Conservation (phyloP, 345 rosid genomes). For the Erodium maritimum region DNA sequence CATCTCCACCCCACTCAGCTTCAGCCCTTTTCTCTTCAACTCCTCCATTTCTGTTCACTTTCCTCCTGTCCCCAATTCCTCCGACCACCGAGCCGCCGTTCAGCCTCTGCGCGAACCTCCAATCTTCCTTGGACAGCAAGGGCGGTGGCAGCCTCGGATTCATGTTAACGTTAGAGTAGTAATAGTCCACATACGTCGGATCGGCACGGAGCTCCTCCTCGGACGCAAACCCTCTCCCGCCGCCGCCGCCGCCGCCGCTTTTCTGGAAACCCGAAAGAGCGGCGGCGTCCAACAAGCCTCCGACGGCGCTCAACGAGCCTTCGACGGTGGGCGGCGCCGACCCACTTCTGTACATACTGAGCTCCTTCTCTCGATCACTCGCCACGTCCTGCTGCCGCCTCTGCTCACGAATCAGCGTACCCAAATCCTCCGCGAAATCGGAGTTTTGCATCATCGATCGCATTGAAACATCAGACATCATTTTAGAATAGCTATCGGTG, state of each 20-base stretch:
- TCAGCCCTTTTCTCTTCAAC: conserved; percentile 20
- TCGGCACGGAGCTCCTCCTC: conserved; percentile 58
- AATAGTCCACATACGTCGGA: conserved; percentile 64
- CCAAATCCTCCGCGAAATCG: conserved; percentile 22
- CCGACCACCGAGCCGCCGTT: too few relatives aligned
- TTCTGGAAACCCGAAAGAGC: too few relatives aligned
- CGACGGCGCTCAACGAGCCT: conserved; percentile 65
- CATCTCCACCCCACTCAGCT: conserved; percentile 80
- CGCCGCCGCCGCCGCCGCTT: too few relatives aligned
- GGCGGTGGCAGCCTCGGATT: conserved; percentile 93
- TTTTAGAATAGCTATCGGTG: conserved; percentile 28
- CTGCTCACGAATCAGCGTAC: conserved; percentile 34
- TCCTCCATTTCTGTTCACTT: conserved; percentile 13
- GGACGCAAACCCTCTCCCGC: too few relatives aligned
- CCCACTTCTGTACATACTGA: conserved; percentile 65
- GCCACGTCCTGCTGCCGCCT: too few relatives aligned
- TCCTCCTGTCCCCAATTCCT: conserved; percentile 55
- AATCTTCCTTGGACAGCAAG: conserved; percentile 69
- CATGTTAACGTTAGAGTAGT: conserved; percentile 62
- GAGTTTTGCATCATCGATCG: conserved; percentile 39
- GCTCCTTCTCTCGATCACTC: conserved; percentile 58
- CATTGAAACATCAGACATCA: conserved; percentile 38
- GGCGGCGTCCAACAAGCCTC: conserved; percentile 42
- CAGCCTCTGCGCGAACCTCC: conserved; percentile 62
- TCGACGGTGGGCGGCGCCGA: conserved; percentile 94